phyloP scores from a whole-genome alignment of 1,284 basidiomycete genomes.

The Earliella scabrosa region DNA sequence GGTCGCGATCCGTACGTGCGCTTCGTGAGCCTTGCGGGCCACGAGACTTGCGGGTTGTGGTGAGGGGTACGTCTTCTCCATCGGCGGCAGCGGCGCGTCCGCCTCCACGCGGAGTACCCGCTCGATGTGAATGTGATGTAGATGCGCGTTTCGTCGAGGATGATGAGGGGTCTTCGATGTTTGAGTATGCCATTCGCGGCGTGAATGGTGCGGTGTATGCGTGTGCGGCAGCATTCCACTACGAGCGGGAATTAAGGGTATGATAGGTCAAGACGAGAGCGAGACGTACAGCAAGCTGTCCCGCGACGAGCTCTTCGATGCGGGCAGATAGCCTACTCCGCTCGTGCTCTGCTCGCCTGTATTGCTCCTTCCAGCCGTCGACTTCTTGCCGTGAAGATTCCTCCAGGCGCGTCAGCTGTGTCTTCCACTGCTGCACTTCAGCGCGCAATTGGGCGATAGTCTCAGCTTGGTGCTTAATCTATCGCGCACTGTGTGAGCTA shows the following conservation, averaged over 20 bases:
- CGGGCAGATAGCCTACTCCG: slow-evolving; percentile 55
- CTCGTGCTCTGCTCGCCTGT: slow-evolving; percentile 67
- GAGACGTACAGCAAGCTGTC: slow-evolving; percentile 41
- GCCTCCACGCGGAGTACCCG: slow-evolving; percentile 12
- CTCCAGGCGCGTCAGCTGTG: slow-evolving; percentile 60
- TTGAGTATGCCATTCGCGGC: slow-evolving; percentile 22
- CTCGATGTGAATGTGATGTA: slow-evolving; percentile 18
- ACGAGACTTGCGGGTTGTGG: slow-evolving; percentile 9
- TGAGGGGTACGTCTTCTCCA: slow-evolving; percentile 1
- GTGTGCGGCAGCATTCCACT: slow-evolving; percentile 24
- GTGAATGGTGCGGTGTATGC: slow-evolving; percentile 25
- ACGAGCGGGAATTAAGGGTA: neutral
- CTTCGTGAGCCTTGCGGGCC: neutral
- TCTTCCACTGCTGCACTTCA: slow-evolving; percentile 69
- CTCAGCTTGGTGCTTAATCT: slow-evolving; percentile 64
- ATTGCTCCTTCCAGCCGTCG: slow-evolving; percentile 73
- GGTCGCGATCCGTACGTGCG: neutral
- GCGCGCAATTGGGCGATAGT: slow-evolving; percentile 62
- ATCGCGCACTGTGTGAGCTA: neutral
- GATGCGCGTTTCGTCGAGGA: slow-evolving; percentile 32
- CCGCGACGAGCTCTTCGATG: slow-evolving; percentile 58
- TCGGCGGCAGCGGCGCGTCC: slow-evolving; percentile 4
- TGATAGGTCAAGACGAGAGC: neutral
- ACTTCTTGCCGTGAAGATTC: slow-evolving; percentile 51
- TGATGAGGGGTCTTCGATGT: slow-evolving; percentile 23